Base-by-base conservation (phyloP, 73 alveolate genomes). In the Paramecium sexaurelia region DNA sequence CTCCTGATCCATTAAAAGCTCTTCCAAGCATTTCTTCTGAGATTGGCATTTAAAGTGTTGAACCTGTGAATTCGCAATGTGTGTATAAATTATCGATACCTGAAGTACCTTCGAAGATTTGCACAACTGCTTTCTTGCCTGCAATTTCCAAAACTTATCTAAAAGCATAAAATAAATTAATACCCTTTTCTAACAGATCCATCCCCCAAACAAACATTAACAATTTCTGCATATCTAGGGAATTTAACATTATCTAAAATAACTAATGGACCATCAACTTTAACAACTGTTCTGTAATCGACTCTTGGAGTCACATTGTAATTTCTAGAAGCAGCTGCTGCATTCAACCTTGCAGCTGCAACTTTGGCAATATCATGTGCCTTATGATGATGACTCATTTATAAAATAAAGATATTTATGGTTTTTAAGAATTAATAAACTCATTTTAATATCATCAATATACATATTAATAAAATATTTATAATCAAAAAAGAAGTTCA, bases 241-340 rank as follows among this genome's bases (percentile, higher is more conserved):
- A 99, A 99, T 95, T 99, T 99, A 82, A 99, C 99, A 93, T 98
- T 97, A 92, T 99, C 99, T 78, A 99, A 97, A 78, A 99, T 97
- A 91, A 99, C 99, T 96, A 99, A 92, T 57, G 99, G 99, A 37
- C 99, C 99, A 94, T 98, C 99, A 55, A 98, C 99, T 87, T 99
- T 98, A 91, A 96, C 95, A 66, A 98, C 99, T 57, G 99, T 98
- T 93, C 99, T 97, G 95, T 98, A 98, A 95, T 98, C 99, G 29
- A 98, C 96, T 73, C 99, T 97, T 71, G 99, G 99, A 84, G 98
- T 95, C 92, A 98, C 99, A 93, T 95, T 93, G 88, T 95, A 95
- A 93, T 94, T 92, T 55, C 97, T 93, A 11, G 94, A 51, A 22
- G 95, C 97, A 24, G 98, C 98, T n/a, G 90, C 92, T 75, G 94